phyloP scores from a whole-genome alignment of 2,329 filamentous ascomycete genomes.

The Aspergillus melleus region DNA sequence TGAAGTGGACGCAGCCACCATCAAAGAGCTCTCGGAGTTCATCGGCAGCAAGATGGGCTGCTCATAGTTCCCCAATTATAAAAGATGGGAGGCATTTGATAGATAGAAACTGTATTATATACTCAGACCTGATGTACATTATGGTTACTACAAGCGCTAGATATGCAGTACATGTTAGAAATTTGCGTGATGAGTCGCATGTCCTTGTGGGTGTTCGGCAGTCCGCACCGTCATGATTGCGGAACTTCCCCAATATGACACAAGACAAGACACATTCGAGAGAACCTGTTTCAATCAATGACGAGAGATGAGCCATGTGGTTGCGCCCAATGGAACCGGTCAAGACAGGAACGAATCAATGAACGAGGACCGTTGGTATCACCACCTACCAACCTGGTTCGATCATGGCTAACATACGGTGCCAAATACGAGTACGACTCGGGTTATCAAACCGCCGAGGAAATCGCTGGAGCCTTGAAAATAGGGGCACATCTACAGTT shows the following conservation, averaged over 20 bases:
- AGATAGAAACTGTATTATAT: background rate
- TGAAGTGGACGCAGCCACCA: constrained; percentile 13
- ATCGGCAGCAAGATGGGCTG: constrained; percentile 28
- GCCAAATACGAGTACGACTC: background rate
- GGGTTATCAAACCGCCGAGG: background rate
- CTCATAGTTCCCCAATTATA: background rate
- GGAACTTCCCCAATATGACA: too few species aligned
- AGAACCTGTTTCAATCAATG: too few species aligned
- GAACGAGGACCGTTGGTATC: too few species aligned
- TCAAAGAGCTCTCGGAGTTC: constrained; percentile 27
- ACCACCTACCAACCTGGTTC: background rate
- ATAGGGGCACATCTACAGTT: too few species aligned
- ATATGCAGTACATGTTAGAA: background rate
- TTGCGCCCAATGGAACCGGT: too few species aligned
- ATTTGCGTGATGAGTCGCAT: background rate
- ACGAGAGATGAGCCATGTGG: too few species aligned
- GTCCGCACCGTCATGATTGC: too few species aligned
- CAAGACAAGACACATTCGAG: too few species aligned
- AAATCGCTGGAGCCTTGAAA: background rate
- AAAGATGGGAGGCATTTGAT: background rate
- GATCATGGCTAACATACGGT: too few species aligned
- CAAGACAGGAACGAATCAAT: too few species aligned
- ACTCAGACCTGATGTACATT: background rate
- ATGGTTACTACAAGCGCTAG: background rate
- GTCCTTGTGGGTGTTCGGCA: too few species aligned